phyloP scores from a whole-genome alignment of 2,329 filamentous ascomycete species.

The Lasiodiplodia theobromae region DNA sequence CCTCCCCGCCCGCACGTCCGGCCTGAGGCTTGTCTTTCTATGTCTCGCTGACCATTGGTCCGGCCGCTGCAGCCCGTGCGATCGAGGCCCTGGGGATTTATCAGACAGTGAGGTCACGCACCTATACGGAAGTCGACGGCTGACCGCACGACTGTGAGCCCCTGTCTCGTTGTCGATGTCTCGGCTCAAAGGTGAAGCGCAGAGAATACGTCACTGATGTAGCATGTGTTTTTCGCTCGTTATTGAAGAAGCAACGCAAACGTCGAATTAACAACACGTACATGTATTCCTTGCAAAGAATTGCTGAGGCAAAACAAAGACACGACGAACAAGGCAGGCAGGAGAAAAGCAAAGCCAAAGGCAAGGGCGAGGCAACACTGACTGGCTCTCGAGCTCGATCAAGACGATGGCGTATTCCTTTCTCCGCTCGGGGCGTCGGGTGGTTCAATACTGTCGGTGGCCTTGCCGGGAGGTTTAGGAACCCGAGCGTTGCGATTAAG shows the following conservation, averaged over 20 bases:
- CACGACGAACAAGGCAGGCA: not conserved
- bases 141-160: not conserved
- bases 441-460: not conserved
- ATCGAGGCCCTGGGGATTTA: conserved; percentile 15
- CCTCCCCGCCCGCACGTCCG: conserved; percentile 9
- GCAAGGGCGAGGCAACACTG: not conserved
- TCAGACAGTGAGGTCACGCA: not conserved
- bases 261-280: no score
- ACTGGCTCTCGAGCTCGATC: not conserved
- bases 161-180: not conserved
- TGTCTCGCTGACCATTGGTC: not conserved
- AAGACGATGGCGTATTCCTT: not conserved
- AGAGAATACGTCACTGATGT: not conserved
- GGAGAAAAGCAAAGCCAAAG: not conserved
- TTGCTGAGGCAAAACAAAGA: no score
- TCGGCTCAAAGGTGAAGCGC: not conserved
- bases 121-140: not conserved
- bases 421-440: not conserved
- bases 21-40: not conserved
- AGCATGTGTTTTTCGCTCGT: no score
- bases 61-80: not conserved
- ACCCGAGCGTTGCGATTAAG: conserved; percentile 10
- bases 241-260: no score
- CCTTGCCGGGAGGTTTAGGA: conserved; percentile 7
- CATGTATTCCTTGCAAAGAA: no score